Evolutionary conservation across 805 yeast genomes (phyloP), one percentile per base, ranked within the genome.

Genomic region (Schizosaccharomyces cryophilus): DNA sequence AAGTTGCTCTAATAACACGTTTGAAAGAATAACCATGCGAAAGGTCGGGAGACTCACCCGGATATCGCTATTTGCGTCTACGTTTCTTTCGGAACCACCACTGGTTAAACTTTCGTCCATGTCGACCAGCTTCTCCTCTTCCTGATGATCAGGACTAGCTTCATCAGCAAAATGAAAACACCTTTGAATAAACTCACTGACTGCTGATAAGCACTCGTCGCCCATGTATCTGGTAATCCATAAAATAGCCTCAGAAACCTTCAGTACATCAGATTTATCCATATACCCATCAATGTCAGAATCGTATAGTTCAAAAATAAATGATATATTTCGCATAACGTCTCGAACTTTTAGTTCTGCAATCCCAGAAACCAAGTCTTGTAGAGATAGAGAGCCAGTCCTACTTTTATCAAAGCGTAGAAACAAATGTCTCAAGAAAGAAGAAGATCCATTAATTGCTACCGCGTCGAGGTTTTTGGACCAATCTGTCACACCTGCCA

Each of bases 21-120:
- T 96, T 0, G 97, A 96, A 5, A 90, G 74, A 5, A 93, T 73
- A 1, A 93, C 94, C 98, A 90, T 90, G 64, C 97, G 75, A 73
- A 90, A 90, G 0, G 95, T 88, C 0, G 97, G 87, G 19, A 87
- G 73, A 61, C 84, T 85, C 61, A 89, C 76, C 62, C 73, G 80
- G 9, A 83, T 80, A 0, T 95, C 95, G 40, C 82, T 79, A 40
- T 78, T 76, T 2, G 95, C 95, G 68, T 87, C 86, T 47, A 87
- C 73, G 0, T 95, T 95, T 4, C 81, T 30, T 68, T 88, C 87
- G 59, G 87, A 54, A 79, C 63, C 24, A 71, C 67, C n/a, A 67
- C 63, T 45, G 1, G 26, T 13, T 24, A 45, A 19, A 45, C 26
- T n/a, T 13, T 45, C 51, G 35, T 17, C 26, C 15, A 51, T 21